These are phyloP conservation scores for Fusarium sterilihyphosum DNA, from an alignment of 2,329 filamentous ascomycete genomes.

Conservation along the genomic window DNA sequence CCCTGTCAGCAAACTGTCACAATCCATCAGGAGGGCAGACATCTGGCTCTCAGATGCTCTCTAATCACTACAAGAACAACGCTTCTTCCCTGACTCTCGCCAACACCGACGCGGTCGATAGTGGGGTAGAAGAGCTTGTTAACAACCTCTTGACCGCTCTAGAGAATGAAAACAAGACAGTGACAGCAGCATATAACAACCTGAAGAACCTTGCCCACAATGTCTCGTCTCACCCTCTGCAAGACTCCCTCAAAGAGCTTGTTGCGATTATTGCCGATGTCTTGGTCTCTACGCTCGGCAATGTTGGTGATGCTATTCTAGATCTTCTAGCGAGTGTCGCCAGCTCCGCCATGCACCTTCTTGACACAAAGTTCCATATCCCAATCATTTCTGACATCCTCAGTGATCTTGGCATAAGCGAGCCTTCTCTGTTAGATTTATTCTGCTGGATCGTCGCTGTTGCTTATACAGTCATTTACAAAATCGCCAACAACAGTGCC, in stretches of 20 bases:
- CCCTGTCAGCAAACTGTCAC: background rate
- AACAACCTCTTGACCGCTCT: background rate
- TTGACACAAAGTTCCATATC: background rate
- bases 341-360: background rate
- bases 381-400: background rate
- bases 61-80: background rate
- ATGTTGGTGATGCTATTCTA: background rate
- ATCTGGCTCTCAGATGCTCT: background rate
- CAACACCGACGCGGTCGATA: background rate
- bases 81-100: fast-evolving
- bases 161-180: background rate
- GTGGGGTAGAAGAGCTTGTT: background rate
- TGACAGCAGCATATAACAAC: background rate
- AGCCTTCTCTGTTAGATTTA: background rate
- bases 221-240: fast-evolving
- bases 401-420: background rate
- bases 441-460: background rate
- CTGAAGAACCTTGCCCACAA: background rate
- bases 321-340: background rate
- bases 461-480: background rate
- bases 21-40: background rate
- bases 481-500: fast-evolving
- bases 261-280: background rate
- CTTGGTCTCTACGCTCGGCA: fast-evolving
- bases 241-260: background rate